These are phyloP conservation scores for Fusarium sp. DNA, from an alignment of 2,329 filamentous ascomycete genomes.

Conservation along the genomic window DNA sequence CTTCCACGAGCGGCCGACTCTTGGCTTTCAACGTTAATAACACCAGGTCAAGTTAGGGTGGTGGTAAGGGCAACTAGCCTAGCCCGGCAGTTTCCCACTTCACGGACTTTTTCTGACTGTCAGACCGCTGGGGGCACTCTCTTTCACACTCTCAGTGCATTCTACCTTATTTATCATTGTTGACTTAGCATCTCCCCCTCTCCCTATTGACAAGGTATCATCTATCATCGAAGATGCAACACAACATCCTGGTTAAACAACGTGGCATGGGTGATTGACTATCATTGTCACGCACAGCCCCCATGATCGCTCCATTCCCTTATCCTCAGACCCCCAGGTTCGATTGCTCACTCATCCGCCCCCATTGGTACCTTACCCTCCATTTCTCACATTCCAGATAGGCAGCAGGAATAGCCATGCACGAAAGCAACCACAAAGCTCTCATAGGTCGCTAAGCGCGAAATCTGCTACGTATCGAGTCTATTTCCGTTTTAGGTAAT, in stretches of 20 bases:
- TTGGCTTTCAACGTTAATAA: conserved; percentile 15
- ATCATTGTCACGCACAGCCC: conserved; percentile 35
- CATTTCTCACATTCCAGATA: conserved; percentile 2
- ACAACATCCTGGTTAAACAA: conserved; percentile 9
- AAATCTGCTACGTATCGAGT: not conserved
- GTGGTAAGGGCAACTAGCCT: not conserved
- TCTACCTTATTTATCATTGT: conserved; percentile 3
- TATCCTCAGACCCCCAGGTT: conserved; percentile 13
- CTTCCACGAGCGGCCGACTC: conserved; percentile 22
- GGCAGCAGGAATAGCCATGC: conserved; percentile 28
- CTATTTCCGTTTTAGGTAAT: conserved; percentile 21
- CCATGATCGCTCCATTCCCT: conserved; percentile 17
- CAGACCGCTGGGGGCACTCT: not conserved
- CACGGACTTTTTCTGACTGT: conserved; percentile 1
- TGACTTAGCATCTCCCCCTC: conserved; percentile 8
- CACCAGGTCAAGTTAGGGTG: not conserved
- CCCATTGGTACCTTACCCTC: conserved; percentile 24
- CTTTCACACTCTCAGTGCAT: not conserved
- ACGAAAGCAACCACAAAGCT: conserved; percentile 28
- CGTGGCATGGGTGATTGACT: conserved; percentile 17
- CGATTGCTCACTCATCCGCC: conserved; percentile 24
- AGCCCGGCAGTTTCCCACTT: conserved; percentile 25
- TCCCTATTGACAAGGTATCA: conserved; percentile 13
- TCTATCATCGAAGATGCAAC: conserved; percentile 25
- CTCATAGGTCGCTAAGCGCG: conserved; percentile 19